Evolutionary conservation across 345 rosid genomes (phyloP), one percentile per base, ranked within the genome.

Genomic region (Microcos paniculata): DNA sequence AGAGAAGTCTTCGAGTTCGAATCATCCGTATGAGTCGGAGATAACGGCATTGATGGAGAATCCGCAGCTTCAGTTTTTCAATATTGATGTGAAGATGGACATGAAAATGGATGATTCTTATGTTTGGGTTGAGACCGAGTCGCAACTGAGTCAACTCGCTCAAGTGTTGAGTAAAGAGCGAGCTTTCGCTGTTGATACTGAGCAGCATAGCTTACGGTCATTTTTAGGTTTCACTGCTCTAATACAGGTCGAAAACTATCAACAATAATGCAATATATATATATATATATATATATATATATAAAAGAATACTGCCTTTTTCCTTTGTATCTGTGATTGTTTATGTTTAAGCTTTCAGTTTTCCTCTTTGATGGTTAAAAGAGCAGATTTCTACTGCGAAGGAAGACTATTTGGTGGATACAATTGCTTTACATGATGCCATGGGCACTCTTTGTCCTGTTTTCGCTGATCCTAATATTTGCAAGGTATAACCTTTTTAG

Each of bases 151-250:
- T 79, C 91, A 91, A 68, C 87, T 95, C n/a, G 96, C 87, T 28
- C 83, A 84, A 72, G 72, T 72, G 55, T 82, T 95, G 77, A 81
- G 86, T 12, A 80, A 83, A 76, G 85, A 89, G 72, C 78, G 66
- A 15, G 84, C 83, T 79, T 93, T 95, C 74, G 90, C 85, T 30
- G 91, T 93, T 55, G 99, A 95, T 84, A 95, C 98, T 0, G 99
- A 95, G 82, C 99, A 95, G 69, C 99, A 95, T 79, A 89, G 97
- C 79, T 74, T 91, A 1, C 83, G 90, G 4, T 95, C 99, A 0
- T 95, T 89, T 86, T 89, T 88, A 24, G 97, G 99, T 23, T 90
- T 95, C 82, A 95, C 98, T 19, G 92, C 96, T 84, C 77, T 93
- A 2, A 73, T 95, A 76, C 99, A 94, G 97, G 98, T 94, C 46